Evolutionary conservation across 805 yeast species (phyloP).

Genomic region (Kazachstania martiniae): DNA sequence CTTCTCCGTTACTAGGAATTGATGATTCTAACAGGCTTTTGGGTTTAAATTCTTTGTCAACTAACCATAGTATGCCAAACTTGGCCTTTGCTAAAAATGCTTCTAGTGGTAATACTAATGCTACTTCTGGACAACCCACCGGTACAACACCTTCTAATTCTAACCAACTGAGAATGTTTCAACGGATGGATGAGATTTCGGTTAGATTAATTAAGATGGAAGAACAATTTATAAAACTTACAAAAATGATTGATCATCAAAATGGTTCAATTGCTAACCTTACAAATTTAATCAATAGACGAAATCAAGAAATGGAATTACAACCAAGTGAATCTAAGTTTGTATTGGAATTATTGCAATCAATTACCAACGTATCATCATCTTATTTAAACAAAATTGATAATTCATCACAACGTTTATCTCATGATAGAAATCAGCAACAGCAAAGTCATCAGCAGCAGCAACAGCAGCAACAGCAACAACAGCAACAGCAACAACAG

Average conservation of each 20-base stretch:
- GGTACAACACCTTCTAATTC: slow-evolving; percentile 2
- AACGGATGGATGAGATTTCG: slow-evolving; percentile 26
- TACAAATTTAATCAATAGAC: too few species aligned
- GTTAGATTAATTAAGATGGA: slow-evolving; percentile 25
- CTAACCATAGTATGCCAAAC: slow-evolving; percentile 2
- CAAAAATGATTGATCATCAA: slow-evolving; percentile 16
- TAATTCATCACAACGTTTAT: not conserved
- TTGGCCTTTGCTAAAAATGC: not conserved
- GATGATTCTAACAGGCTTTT: not conserved
- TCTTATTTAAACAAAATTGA: slow-evolving; percentile 13
- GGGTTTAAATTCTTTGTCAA: too few species aligned
- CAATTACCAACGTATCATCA: slow-evolving; percentile 22
- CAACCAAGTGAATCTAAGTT: slow-evolving; percentile 4
- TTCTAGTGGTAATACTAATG: not conserved
- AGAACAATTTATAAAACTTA: slow-evolving; percentile 19
- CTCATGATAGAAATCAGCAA: not conserved
- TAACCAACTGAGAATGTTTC: slow-evolving; percentile 17
- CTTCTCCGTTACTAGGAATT: not conserved
- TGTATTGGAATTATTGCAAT: slow-evolving; percentile 20
- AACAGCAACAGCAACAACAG: slow-evolving; percentile 6
- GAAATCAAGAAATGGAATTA: too few species aligned
- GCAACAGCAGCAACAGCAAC: slow-evolving; percentile 8
- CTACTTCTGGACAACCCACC: not conserved
- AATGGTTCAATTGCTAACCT: slow-evolving; percentile 5
- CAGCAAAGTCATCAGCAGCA: not conserved